Conservation (phyloP, 2,329 filamentous ascomycete genomes). For the Cordyceps militaris region DNA sequence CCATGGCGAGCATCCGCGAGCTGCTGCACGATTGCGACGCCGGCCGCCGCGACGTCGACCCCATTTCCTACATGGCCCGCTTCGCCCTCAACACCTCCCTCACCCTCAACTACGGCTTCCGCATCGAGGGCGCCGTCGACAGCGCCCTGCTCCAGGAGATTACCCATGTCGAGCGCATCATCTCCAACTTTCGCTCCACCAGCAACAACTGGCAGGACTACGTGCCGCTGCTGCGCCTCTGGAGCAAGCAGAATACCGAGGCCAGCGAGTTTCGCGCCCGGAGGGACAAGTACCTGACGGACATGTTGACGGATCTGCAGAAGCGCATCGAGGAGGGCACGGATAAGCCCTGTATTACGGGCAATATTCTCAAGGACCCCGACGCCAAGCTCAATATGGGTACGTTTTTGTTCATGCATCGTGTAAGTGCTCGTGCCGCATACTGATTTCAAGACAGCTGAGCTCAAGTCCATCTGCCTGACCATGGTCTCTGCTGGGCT, state of each 20-base stretch:
- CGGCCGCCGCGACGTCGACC: slow-evolving; percentile 60
- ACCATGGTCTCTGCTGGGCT: slow-evolving; percentile 78
- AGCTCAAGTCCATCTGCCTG: slow-evolving; percentile 73
- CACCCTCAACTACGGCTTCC: slow-evolving; percentile 72
- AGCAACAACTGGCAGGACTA: slow-evolving; percentile 84
- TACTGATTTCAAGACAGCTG: slow-evolving; percentile 40
- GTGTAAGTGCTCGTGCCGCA: not conserved
- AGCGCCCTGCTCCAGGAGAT: slow-evolving; percentile 66
- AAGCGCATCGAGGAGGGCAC: slow-evolving; percentile 31
- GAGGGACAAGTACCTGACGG: slow-evolving; percentile 59
- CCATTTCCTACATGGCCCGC: slow-evolving; percentile 65
- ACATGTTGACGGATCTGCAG: slow-evolving; percentile 54
- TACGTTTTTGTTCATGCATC: slow-evolving; percentile 8
- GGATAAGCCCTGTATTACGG: slow-evolving; percentile 36
- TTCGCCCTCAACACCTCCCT: slow-evolving; percentile 72
- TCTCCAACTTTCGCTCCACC: slow-evolving; percentile 70
- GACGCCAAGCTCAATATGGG: slow-evolving; percentile 35
- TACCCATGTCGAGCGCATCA: slow-evolving; percentile 64
- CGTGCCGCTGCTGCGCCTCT: slow-evolving; percentile 64
- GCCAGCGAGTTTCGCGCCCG: slow-evolving; percentile 60
- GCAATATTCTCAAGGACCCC: slow-evolving; percentile 48
- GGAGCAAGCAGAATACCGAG: slow-evolving; percentile 53
- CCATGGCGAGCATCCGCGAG: slow-evolving; percentile 64
- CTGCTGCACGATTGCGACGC: slow-evolving; percentile 57
- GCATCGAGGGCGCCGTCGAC: slow-evolving; percentile 64